Percentiles rank a stretch among this genome's conserved stretches.
Evolutionary conservation across 2,329 filamentous ascomycete genomes (phyloP).

Genomic region (Phaeophleospora eucalypticola): DNA sequence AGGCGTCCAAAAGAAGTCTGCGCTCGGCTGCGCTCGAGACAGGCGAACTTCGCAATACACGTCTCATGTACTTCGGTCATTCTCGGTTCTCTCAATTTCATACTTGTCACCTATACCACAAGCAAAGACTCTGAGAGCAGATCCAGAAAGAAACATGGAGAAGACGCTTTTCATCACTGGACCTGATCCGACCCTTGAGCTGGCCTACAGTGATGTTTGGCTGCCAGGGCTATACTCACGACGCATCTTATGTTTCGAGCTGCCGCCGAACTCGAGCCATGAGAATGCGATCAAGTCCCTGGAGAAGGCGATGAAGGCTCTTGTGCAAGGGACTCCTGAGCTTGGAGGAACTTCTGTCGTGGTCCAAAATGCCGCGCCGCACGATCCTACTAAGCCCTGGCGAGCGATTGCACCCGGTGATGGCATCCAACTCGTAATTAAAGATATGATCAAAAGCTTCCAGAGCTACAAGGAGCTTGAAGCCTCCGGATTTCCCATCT

Average conservation of each 20-base stretch:
- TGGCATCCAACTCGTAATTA: conserved; percentile 17
- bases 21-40: too few species aligned
- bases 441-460: conserved; percentile 14
- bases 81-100: too few species aligned
- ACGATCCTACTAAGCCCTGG: conserved; percentile 16
- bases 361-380: conserved; percentile 11
- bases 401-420: conserved; percentile 11
- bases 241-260: conserved; percentile 17
- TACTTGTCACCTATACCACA: too few species aligned
- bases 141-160: conserved; percentile 5
- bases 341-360: conserved; percentile 14
- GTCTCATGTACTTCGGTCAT: too few species aligned
- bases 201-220: conserved; percentile 22
- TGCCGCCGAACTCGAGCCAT: conserved; percentile 13
- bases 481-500: conserved; percentile 13
- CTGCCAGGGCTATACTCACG: conserved; percentile 20
- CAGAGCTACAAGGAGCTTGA: conserved; percentile 14
- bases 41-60: too few species aligned
- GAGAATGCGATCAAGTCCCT: conserved; percentile 14
- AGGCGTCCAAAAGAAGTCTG: too few species aligned
- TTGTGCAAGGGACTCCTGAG: conserved; percentile 22
- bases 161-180: conserved; percentile 15
- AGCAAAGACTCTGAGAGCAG: too few species aligned
- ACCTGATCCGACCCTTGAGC: conserved; percentile 13
- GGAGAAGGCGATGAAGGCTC: conserved; percentile 14